Conservation (phyloP, 257 asterid genomes). For the Echium plantagineum region DNA sequence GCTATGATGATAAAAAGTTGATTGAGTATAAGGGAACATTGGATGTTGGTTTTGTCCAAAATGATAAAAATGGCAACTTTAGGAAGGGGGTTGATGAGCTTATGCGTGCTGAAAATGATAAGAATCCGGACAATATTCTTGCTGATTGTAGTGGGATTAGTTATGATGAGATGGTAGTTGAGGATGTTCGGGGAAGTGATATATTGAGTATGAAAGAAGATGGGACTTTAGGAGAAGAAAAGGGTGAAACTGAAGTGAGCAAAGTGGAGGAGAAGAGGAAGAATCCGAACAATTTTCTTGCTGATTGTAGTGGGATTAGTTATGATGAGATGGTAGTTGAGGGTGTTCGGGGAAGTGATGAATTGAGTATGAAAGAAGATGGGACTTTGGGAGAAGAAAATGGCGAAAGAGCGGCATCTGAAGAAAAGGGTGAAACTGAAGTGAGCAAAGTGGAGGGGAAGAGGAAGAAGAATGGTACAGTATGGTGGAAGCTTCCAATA, state of each 20-base stretch:
- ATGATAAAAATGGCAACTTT: not conserved
- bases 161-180: slow-evolving; percentile 18
- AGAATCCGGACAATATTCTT: slow-evolving; percentile 18
- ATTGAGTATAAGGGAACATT: too few species aligned
- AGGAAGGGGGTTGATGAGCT: slow-evolving; percentile 17
- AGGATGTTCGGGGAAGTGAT: slow-evolving; percentile 12
- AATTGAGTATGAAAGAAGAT: slow-evolving; percentile 13
- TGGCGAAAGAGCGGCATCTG: slow-evolving; percentile 3
- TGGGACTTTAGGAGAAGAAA: not conserved
- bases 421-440: slow-evolving; percentile 13
- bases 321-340: slow-evolving; percentile 18
- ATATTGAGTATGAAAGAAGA: slow-evolving; percentile 15
- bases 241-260: slow-evolving; percentile 16
- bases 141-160: slow-evolving; percentile 24
- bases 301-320: slow-evolving; percentile 24
- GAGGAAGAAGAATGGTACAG: slow-evolving; percentile 38
- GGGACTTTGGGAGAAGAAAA: not conserved
- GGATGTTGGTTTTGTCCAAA: too few species aligned
- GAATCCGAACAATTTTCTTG: slow-evolving; percentile 16
- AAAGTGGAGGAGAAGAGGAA: slow-evolving; percentile 28
- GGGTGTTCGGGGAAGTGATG: slow-evolving; percentile 14
- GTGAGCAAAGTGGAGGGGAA: slow-evolving; percentile 22
- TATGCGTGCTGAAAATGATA: slow-evolving; percentile 16
- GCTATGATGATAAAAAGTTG: too few species aligned
- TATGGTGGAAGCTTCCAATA: slow-evolving; percentile 95